phyloP scores from a whole-genome alignment of 345 rosid species.

The Cardamine occulta region DNA sequence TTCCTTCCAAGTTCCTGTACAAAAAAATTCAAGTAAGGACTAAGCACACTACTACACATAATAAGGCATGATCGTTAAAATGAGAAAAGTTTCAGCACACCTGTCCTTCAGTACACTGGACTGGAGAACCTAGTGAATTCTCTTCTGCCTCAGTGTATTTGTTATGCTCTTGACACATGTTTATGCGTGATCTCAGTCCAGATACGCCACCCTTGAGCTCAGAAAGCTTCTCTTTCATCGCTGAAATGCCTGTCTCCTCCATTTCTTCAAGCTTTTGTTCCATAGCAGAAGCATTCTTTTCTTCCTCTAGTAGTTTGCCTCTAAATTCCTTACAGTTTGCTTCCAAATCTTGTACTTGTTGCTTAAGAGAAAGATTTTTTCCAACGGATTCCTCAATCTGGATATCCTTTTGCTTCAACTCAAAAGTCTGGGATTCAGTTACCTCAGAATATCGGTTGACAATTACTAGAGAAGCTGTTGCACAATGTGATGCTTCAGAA shows the following conservation, averaged over 20 bases:
- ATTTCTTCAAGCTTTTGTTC: conserved; percentile 60
- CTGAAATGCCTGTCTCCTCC: conserved; percentile 60
- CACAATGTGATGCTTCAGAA: conserved; percentile 59
- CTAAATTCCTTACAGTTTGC: conserved; percentile 52
- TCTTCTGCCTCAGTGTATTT: conserved; percentile 42
- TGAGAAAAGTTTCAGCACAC: conserved; percentile 57
- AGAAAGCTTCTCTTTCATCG: conserved; percentile 60
- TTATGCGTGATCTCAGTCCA: conserved; percentile 62
- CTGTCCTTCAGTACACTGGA: conserved; percentile 46
- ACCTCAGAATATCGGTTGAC: conserved; percentile 72
- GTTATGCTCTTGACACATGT: conserved; percentile 46
- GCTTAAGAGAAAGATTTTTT: conserved; percentile 48
- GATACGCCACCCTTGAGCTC: conserved; percentile 67
- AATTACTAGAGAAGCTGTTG: conserved; percentile 79
- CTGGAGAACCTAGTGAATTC: conserved; percentile 38
- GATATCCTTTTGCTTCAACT: conserved; percentile 55
- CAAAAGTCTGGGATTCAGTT: conserved; percentile 46
- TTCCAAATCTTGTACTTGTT: conserved; percentile 53
- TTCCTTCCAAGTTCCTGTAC: conserved; percentile 43
- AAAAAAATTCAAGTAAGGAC: not conserved
- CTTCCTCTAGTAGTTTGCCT: conserved; percentile 57
- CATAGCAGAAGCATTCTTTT: conserved; percentile 51
- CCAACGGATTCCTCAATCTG: conserved; percentile 55
- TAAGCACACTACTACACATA: conserved; percentile 16
- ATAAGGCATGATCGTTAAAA: conserved; percentile 20